A percentile compares a stretch with the other conserved stretches of the same genome.
Evolutionary conservation across 805 yeast genomes (phyloP).

Genomic region (Teunomyces barrocoloradensis): DNA sequence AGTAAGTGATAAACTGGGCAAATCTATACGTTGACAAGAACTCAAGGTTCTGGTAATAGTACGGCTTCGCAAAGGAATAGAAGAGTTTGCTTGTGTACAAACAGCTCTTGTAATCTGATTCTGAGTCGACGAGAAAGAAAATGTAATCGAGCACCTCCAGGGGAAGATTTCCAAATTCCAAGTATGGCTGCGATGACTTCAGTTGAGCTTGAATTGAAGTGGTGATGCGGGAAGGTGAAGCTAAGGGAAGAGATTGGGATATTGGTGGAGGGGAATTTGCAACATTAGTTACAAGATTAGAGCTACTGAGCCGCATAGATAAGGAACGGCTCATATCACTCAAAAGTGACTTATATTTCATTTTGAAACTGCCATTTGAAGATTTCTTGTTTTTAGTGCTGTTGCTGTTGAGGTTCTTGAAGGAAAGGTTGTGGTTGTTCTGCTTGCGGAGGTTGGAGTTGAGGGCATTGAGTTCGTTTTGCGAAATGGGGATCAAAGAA

Average conservation of each 20-base stretch:
- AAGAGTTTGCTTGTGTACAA: slow-evolving; percentile 53
- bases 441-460: slow-evolving; percentile 14
- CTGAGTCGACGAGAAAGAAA: slow-evolving; percentile 31
- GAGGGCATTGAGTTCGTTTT: slow-evolving; percentile 28
- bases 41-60: slow-evolving; percentile 51
- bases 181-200: background rate
- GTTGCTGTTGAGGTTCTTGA: slow-evolving; percentile 8
- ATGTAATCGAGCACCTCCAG: slow-evolving; percentile 41
- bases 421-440: slow-evolving; percentile 13
- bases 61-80: slow-evolving; percentile 50
- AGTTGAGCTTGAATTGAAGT: background rate
- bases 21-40: slow-evolving; percentile 74
- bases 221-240: background rate
- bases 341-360: slow-evolving; percentile 48
- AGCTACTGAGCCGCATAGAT: slow-evolving; percentile 28
- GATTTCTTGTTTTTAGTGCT: slow-evolving; percentile 2
- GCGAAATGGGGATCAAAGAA: slow-evolving; percentile 36
- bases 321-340: slow-evolving; percentile 48
- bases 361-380: slow-evolving; percentile 24
- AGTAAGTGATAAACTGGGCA: slow-evolving; percentile 72
- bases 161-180: slow-evolving; percentile 34
- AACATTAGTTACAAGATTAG: slow-evolving; percentile 9
- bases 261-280: background rate
- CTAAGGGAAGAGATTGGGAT: background rate
- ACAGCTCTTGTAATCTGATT: slow-evolving; percentile 37